Conservation (phyloP, 2,329 filamentous ascomycete genomes). For the Proliferodiscus dingleyae region DNA sequence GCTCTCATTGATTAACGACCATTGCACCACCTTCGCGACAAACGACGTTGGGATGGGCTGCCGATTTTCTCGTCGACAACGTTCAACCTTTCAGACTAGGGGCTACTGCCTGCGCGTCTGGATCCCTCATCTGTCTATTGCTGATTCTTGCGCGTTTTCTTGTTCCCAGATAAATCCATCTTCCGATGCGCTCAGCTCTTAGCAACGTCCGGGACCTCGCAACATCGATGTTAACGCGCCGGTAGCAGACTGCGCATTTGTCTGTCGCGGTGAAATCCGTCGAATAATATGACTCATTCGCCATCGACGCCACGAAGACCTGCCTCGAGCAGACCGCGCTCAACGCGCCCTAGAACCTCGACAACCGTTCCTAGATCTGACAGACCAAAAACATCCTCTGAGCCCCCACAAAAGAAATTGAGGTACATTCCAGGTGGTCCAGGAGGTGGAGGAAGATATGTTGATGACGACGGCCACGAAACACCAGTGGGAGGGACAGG, state of each 20-base stretch:
- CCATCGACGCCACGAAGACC: constrained; percentile 24
- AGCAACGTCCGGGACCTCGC: constrained; percentile 9
- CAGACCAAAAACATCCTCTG: constrained; percentile 25
- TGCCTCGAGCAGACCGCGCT: constrained; percentile 23
- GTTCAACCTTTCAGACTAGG: no score
- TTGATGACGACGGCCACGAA: constrained; percentile 66
- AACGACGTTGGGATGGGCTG: no score
- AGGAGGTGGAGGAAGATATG: constrained; percentile 78
- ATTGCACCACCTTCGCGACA: no score
- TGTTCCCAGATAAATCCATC: constrained; percentile 2
- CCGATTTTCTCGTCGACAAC: no score
- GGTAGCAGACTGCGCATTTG: constrained; percentile 4
- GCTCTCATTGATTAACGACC: no score
- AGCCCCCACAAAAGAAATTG: constrained; percentile 58
- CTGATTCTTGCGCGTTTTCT: not conserved
- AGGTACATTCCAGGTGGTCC: constrained; percentile 82
- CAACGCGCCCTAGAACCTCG: constrained; percentile 23
- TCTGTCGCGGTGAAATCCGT: not conserved
- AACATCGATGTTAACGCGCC: constrained; percentile 18
- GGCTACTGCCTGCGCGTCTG: no score
- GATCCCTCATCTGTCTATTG: not conserved
- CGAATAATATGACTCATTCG: constrained; percentile 19
- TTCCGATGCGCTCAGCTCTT: constrained; percentile 18
- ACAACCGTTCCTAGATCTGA: constrained; percentile 18
- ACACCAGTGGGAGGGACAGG: constrained; percentile 48